Evolutionary conservation across 78 protist species (phyloP).

Genomic region (Polysphondylium violaceum): DNA sequence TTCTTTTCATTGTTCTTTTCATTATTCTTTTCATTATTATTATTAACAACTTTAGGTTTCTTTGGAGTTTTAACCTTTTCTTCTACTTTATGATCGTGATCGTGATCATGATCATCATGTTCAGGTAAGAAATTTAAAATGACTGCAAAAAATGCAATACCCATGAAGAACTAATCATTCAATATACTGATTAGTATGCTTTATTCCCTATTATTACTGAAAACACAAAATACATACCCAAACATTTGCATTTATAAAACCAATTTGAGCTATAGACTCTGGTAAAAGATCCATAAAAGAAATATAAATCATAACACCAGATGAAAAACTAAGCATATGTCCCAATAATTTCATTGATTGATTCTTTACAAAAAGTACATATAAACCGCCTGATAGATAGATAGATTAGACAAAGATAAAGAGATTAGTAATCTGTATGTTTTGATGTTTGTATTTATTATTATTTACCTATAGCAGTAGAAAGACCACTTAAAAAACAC

Average conservation of each 20-base stretch:
- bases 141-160: constrained; percentile 59
- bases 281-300: constrained; percentile 83
- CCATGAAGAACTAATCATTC: constrained; percentile 75
- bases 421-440: neutral
- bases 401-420: neutral
- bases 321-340: constrained; percentile 82
- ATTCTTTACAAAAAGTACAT: constrained; percentile 41
- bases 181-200: neutral
- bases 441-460: neutral
- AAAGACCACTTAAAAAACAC: constrained; percentile 43
- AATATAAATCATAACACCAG: constrained; percentile 87
- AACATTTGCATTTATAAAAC: constrained; percentile 75
- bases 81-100: constrained; percentile 3
- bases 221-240: constrained; percentile 26
- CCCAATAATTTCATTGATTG: constrained; percentile 67
- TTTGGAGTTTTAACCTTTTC: neutral
- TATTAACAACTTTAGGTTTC: neutral
- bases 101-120: constrained; percentile 31
- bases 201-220: neutral
- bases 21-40: neutral
- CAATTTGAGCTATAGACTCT: constrained; percentile 76
- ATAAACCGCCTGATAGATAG: constrained; percentile 26
- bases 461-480: constrained; percentile 58
- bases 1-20: neutral
- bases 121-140: constrained; percentile 77